Evolutionary conservation across 2,329 filamentous ascomycete species (phyloP), one percentile per base, ranked within the genome.

Genomic region (Trichoderma lentiforme): DNA sequence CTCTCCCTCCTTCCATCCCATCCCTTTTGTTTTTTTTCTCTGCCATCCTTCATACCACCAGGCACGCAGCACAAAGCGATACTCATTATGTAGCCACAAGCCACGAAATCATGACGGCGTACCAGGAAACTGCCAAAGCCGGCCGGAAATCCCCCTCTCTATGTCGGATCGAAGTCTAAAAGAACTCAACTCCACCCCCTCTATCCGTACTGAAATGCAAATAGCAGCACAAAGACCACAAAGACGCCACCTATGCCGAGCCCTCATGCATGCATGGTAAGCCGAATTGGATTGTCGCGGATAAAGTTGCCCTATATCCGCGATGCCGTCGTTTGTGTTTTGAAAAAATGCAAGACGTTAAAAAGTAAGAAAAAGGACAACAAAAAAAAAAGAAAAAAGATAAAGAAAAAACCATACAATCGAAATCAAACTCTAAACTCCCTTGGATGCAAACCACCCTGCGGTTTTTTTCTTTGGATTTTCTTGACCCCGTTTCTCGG

Each of bases 371-470:
- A 74, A 77, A 73, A 73, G 74, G 69, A 76, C 76, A 72, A 74
- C 76, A 24, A 5, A 24, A 71, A 73, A 74, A 71, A 73, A 71
- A 75, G 71, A 68, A 74, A 75, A 71, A 30, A 71, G 73, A 74
- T 68, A 73, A 71, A 73, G 73, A 74, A 70, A 73, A 71, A 72
- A 76, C 73, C 72, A 74, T 73, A 77, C 71, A 71, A 65, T 51
- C 15, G 43, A 60, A 69, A 11, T 43, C 65, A 68, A 69, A 18
- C 60, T 21, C 71, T 75, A 77, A 82, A 82, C 81, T 80, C 81
- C 81, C 76, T 78, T 76, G 73, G 78, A 82, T 82, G 81, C 81
- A 82, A 77, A 77, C 77, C 78, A 74, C 78, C 77, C 92, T 93
- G 80, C 94, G 92, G 73, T 86, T 79, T 56, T 73, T 86, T 79